phyloP scores from a whole-genome alignment of 192 early-diverging fungal species.

The Coemansia sp. region DNA sequence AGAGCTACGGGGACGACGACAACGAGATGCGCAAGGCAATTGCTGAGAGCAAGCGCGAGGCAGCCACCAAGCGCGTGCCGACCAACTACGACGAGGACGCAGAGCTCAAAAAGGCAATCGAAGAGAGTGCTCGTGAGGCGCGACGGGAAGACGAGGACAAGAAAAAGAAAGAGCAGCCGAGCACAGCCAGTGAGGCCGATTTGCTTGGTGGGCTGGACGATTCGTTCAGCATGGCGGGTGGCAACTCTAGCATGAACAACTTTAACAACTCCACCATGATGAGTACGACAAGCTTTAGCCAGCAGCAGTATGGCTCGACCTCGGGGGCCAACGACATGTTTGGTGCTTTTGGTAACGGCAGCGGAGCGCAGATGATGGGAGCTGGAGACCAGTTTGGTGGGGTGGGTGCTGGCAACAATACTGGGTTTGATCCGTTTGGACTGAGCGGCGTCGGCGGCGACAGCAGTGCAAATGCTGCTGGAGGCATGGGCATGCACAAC shows the following conservation, averaged over 20 bases:
- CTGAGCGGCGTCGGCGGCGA: conserved; percentile 2
- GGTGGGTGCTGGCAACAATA: conserved; percentile 2
- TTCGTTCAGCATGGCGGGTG: conserved; percentile 2
- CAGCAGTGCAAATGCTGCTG: not conserved
- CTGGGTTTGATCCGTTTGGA: conserved; percentile 44
- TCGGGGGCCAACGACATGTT: conserved; percentile 30
- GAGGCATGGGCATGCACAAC: conserved; percentile 7
- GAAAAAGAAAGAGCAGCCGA: not conserved
- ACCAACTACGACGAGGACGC: conserved; percentile 55
- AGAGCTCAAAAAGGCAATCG: conserved; percentile 77
- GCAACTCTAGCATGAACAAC: conserved; percentile 14
- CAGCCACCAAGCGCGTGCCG: conserved; percentile 46
- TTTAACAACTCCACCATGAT: conserved; percentile 27
- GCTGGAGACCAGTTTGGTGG: conserved; percentile 14
- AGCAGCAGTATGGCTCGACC: conserved; percentile 28
- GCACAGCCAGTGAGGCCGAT: conserved; percentile 17
- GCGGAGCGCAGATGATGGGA: not conserved
- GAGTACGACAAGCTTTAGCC: conserved; percentile 25
- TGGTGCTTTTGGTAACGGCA: conserved; percentile 13
- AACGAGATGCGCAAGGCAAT: conserved; percentile 73
- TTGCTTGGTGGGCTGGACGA: conserved; percentile 45
- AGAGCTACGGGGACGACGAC: conserved; percentile 65
- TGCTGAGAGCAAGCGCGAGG: conserved; percentile 74
- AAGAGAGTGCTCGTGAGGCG: conserved; percentile 76
- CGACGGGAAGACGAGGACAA: conserved; percentile 17